Conservation (phyloP, 2,329 filamentous ascomycete species). For the Sarocladiaceae sp. region DNA sequence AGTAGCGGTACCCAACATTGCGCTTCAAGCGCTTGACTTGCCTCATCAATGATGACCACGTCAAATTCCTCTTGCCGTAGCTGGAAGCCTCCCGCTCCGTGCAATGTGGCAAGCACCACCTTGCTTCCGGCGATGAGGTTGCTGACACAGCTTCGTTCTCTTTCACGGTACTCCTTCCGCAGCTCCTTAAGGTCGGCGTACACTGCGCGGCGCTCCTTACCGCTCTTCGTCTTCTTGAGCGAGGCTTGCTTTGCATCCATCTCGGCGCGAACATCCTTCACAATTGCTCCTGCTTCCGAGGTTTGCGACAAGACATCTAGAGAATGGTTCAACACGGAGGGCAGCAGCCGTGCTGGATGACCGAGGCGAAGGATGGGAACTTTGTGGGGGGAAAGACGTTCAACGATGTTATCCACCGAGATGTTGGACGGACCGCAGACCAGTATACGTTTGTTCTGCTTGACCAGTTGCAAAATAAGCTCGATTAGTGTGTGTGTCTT, state of each 20-base stretch:
- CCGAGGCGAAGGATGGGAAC: conserved; percentile 84
- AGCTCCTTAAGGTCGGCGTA: conserved; percentile 82
- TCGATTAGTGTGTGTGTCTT: conserved; percentile 97
- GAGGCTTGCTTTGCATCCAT: conserved; percentile 89
- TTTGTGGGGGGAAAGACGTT: conserved; percentile 78
- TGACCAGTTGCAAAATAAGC: conserved; percentile 83
- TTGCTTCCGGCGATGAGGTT: conserved; percentile 70
- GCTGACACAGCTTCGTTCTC: conserved; percentile 75
- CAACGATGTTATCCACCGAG: conserved; percentile 96
- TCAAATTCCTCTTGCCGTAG: conserved; percentile 77
- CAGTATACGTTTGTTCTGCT: conserved; percentile 65
- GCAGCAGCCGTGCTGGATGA: conserved; percentile 84
- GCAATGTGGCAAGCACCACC: conserved; percentile 86
- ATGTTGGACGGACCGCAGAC: conserved; percentile 98
- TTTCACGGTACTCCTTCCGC: conserved; percentile 78
- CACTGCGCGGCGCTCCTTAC: conserved; percentile 70
- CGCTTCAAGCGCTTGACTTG: conserved; percentile 89
- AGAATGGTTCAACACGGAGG: conserved; percentile 81
- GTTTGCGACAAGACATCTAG: conserved; percentile 86
- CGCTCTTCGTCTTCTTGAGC: conserved; percentile 78
- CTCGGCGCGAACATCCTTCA: conserved; percentile 82
- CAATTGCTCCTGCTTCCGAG: conserved; percentile 82
- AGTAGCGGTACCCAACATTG: conserved; percentile 94
- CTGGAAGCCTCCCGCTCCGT: conserved; percentile 84
- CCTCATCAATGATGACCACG: conserved; percentile 92